Evolutionary conservation across 2,329 filamentous ascomycete genomes (phyloP).

Genomic region (Pseudogymnoascus sp.): DNA sequence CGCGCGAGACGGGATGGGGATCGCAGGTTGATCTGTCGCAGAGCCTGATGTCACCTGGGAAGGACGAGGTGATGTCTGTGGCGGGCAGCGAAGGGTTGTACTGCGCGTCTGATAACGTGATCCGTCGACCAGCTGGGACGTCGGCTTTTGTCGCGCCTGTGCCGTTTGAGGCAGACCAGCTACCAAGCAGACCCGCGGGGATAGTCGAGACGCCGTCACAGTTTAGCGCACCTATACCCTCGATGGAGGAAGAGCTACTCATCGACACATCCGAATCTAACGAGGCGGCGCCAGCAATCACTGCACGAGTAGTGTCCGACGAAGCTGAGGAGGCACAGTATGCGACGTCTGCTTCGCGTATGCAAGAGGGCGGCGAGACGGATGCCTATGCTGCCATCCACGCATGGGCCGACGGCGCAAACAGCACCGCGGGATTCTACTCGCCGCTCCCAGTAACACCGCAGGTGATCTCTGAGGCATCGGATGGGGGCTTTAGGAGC

Average conservation of each 20-base stretch:
- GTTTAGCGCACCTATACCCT: neutral
- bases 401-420: constrained; percentile 48
- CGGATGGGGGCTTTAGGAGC: constrained; percentile 40
- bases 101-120: constrained; percentile 43
- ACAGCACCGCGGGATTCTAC: constrained; percentile 42
- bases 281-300: neutral
- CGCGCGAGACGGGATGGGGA: constrained; percentile 30
- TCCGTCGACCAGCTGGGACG: neutral
- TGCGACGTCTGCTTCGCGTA: constrained; percentile 42
- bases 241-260: constrained; percentile 16
- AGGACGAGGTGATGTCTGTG: constrained; percentile 40
- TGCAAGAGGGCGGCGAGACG: constrained; percentile 34
- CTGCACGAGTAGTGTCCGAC: constrained; percentile 4
- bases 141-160: constrained; percentile 12
- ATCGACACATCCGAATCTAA: constrained; percentile 22
- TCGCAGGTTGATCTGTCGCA: constrained; percentile 31
- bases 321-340: constrained; percentile 38
- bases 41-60: constrained; percentile 35
- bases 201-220: constrained; percentile 27
- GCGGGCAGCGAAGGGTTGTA: constrained; percentile 37
- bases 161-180: neutral
- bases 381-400: constrained; percentile 53
- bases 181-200: constrained; percentile 3
- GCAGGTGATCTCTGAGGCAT: constrained; percentile 21
- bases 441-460: constrained; percentile 47